Evolutionary conservation across 1,139 yeast species (phyloP).

Genomic region (Candida tropicalis): DNA sequence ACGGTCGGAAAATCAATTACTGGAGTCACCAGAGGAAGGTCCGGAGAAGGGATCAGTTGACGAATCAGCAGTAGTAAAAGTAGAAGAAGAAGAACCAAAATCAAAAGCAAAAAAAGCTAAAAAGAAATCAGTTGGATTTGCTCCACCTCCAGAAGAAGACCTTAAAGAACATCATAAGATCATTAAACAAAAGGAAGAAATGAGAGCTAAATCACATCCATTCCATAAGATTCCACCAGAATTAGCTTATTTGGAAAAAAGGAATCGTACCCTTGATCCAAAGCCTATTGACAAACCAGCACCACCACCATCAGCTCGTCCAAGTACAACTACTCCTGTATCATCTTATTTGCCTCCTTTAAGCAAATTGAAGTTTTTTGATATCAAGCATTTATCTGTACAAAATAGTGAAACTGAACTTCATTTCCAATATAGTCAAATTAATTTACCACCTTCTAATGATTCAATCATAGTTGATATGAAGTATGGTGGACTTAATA

Average conservation of each 20-base stretch:
- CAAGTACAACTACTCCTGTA: neutral
- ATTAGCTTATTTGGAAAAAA: conserved; percentile 39
- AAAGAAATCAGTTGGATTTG: conserved; percentile 45
- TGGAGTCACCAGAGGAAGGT: neutral
- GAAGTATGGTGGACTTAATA: conserved; percentile 40
- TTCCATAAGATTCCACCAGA: conserved; percentile 51
- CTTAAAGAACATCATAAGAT: conserved; percentile 36
- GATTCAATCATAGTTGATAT: conserved; percentile 40
- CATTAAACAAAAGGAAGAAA: conserved; percentile 29
- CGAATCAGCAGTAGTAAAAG: neutral
- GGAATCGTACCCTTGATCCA: conserved; percentile 15
- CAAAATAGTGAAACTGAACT: conserved; percentile 46
- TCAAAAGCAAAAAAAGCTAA: conserved; percentile 11
- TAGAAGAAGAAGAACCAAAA: neutral
- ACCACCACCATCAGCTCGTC: conserved; percentile 12
- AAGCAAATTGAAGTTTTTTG: conserved; percentile 36
- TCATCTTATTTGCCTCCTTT: conserved; percentile 17
- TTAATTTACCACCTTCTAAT: conserved; percentile 37
- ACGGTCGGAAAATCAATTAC: neutral
- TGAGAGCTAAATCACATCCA: conserved; percentile 30
- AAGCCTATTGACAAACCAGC: conserved; percentile 15
- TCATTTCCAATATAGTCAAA: conserved; percentile 44
- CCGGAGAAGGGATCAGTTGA: neutral
- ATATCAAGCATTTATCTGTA: conserved; percentile 45
- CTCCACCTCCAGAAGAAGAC: conserved; percentile 42